Percentiles rank a stretch among this genome's conserved stretches.
These are phyloP conservation scores for Psilocybe subaeruginosa DNA, from an alignment of 768 basidiomycete genomes.

Conservation along the genomic window DNA sequence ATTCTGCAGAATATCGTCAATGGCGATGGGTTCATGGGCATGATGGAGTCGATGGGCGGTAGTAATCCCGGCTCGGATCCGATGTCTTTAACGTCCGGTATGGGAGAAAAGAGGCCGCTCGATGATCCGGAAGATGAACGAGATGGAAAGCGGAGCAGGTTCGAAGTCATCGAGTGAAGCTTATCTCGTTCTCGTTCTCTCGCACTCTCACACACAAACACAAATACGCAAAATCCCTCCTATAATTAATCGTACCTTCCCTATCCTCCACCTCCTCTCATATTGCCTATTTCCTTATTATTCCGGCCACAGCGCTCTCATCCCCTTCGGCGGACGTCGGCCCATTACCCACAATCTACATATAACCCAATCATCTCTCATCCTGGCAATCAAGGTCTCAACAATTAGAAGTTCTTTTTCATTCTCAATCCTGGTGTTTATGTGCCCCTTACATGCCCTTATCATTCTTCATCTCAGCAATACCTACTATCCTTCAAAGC, in stretches of 20 bases:
- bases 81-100: conserved; percentile 13
- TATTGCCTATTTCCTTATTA: neutral
- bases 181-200: neutral
- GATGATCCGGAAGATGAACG: conserved; percentile 34
- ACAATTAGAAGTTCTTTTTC: too few relatives aligned
- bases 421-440: too few relatives aligned
- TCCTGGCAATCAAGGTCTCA: too few relatives aligned
- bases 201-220: too few relatives aligned
- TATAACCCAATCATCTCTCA: too few relatives aligned
- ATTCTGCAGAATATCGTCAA: conserved; percentile 76
- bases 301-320: too few relatives aligned
- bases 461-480: too few relatives aligned
- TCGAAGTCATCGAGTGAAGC: conserved; percentile 59
- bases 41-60: conserved; percentile 21
- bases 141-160: conserved; percentile 59
- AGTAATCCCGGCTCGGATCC: conserved; percentile 10
- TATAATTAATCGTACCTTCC: neutral
- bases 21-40: conserved; percentile 59
- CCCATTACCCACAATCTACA: too few relatives aligned
- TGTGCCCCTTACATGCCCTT: too few relatives aligned
- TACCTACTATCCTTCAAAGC: too few relatives aligned
- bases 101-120: conserved; percentile 27
- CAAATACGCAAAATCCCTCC: too few relatives aligned
- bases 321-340: neutral
- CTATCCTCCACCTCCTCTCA: neutral